Base-by-base conservation (phyloP, 176 grass and related monocot genomes). In the Carex parvula region DNA sequence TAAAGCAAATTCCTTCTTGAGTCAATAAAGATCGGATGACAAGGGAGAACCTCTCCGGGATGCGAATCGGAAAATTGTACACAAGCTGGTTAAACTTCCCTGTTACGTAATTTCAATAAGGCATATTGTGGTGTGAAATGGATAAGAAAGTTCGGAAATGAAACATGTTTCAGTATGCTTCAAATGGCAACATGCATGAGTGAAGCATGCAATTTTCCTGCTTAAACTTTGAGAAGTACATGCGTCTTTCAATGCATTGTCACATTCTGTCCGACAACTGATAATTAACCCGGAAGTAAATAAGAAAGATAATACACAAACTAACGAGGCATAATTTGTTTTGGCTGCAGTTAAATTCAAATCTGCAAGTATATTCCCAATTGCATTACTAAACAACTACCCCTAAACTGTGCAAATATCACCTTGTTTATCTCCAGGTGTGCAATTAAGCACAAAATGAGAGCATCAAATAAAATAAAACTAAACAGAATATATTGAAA, bases 61-160 rank as follows among this genome's bases (percentile, higher is more conserved):
- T 98, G 29, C 95, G 92, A 79, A 98, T 98, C 8, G 95, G 95
- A 29, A 90, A 98, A 70, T 98, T 94, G 80, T 98, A 98, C 39
- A 98, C 92, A 8, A 98, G 92, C 89, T 98, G 91, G 86, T 98
- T 98, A 69, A 95, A 98, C 85, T 98, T 98, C 81, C 92, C 95
- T 98, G 89, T 60, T 56, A 86, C 7, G 79, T 67, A 7, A 79
- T 86, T 58, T 24, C 54, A 79, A 44, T 39, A 46, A 55, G 46
- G 48, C 48, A 76, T 18, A 66, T 69, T 53, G 22, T 15, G 46
- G 44, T 24, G 44, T 76, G 24, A 53, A 29, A 50, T 30, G 22
- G 44, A 53, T 76, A 55, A 76, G 33, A 41, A 69, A 39, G 65
- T 46, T 16, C 46, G 7, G 11, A 75, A 46, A 55, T 30, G 33